These are phyloP conservation scores for Ettlia oleoabundans DNA, from an alignment of 139 green algal species.

Conservation along the genomic window DNA sequence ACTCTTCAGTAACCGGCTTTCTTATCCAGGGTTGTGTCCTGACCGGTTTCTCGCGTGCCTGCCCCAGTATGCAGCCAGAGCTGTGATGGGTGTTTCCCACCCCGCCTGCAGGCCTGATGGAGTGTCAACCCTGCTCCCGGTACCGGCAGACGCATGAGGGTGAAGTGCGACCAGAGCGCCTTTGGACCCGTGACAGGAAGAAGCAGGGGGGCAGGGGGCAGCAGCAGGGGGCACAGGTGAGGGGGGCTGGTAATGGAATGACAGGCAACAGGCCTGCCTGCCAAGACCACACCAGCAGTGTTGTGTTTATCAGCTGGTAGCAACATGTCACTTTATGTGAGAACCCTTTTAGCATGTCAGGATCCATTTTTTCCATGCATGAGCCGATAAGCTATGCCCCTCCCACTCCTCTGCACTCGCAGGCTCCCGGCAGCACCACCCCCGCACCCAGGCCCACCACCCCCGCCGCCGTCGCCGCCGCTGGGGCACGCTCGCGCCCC, in stretches of 20 bases:
- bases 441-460: too few species aligned
- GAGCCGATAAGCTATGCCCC: too few species aligned
- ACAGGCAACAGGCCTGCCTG: not conserved
- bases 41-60: not conserved
- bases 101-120: not conserved
- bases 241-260: not conserved
- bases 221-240: not conserved
- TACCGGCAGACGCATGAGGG: constrained; percentile 19
- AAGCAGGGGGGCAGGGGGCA: not conserved
- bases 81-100: not conserved
- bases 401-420: too few species aligned
- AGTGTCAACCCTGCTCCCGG: constrained; percentile 8
- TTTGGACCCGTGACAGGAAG: not conserved
- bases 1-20: too few species aligned
- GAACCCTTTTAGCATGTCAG: too few species aligned
- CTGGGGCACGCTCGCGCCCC: too few species aligned
- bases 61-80: not conserved
- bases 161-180: not conserved
- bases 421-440: too few species aligned
- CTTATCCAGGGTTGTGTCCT: too few species aligned
- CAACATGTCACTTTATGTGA: too few species aligned
- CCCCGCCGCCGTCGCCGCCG: too few species aligned
- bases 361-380: too few species aligned
- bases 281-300: not conserved
- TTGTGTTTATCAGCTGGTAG: too few species aligned